A percentile compares a stretch with the other conserved stretches of the same genome.
Evolutionary conservation across 306 rosid genomes (phyloP).

Genomic region (Ceratonia siliqua): DNA sequence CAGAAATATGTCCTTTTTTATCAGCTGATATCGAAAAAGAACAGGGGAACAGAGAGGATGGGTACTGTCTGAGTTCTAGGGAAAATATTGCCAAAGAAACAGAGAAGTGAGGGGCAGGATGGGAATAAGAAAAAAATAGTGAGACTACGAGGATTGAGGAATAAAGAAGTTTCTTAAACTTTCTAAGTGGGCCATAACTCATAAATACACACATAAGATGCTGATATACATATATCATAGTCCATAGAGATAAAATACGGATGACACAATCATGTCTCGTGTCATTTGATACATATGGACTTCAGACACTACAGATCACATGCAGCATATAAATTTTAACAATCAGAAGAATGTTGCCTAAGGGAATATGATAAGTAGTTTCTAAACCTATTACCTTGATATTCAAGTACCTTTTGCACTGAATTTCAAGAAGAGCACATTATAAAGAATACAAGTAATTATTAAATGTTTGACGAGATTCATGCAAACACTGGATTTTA

Average conservation of each 20-base stretch:
- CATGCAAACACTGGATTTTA: neutral
- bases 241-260: neutral
- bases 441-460: neutral
- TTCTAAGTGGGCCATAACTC: neutral
- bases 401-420: neutral
- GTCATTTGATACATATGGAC: neutral
- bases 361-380: constrained; percentile 4
- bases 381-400: constrained; percentile 25
- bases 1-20: neutral
- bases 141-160: neutral
- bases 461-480: neutral
- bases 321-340: neutral
- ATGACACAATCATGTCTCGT: neutral
- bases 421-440: constrained; percentile 9
- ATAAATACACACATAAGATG: neutral
- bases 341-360: neutral
- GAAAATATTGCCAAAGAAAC: neutral
- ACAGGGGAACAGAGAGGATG: neutral
- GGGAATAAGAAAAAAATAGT: neutral
- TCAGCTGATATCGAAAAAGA: constrained; percentile 3
- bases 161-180: neutral
- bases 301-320: constrained; percentile 4
- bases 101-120: neutral
- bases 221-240: neutral
- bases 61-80: neutral